Conservation (phyloP, 345 rosid species). For the Brassica nigra region DNA sequence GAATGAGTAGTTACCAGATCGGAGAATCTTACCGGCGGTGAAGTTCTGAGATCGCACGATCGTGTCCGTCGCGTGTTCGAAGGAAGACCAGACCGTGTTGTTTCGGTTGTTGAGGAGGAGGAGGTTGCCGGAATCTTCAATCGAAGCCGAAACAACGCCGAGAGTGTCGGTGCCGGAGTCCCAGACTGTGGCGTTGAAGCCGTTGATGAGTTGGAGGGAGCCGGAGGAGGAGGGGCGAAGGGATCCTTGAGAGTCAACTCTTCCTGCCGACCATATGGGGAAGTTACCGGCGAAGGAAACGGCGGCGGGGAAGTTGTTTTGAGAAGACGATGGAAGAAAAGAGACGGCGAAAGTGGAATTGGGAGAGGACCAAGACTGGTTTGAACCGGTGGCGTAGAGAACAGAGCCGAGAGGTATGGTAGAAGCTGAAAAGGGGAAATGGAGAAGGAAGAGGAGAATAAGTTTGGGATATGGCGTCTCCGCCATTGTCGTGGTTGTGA, state of each 20-base stretch:
- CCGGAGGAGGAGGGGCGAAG: slow-evolving; percentile 52
- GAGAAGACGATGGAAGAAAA: slow-evolving; percentile 43
- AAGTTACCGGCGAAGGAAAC: slow-evolving; percentile 48
- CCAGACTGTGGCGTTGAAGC: slow-evolving; percentile 63
- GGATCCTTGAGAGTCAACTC: slow-evolving; percentile 55
- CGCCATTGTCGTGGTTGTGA: slow-evolving; percentile 27
- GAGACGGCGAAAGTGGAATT: slow-evolving; percentile 45
- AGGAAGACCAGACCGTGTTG: slow-evolving; percentile 62
- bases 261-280: slow-evolving; percentile 58
- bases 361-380: slow-evolving; percentile 53
- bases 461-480: slow-evolving; percentile 20
- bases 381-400: slow-evolving; percentile 46
- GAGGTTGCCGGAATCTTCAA: slow-evolving; percentile 63
- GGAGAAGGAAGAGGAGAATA: background rate
- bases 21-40: slow-evolving; percentile 40
- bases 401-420: slow-evolving; percentile 47
- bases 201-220: slow-evolving; percentile 55
- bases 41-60: slow-evolving; percentile 62
- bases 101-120: slow-evolving; percentile 41
- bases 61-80: slow-evolving; percentile 57
- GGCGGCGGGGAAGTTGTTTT: slow-evolving; percentile 44
- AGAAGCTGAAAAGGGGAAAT: slow-evolving; percentile 24
- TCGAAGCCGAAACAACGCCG: slow-evolving; percentile 53
- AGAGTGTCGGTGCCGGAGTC: slow-evolving; percentile 50
- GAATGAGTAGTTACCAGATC: slow-evolving; percentile 61